Percentiles rank a stretch among this genome's conserved stretches.
phyloP scores from a whole-genome alignment of 768 basidiomycete species.

The Tricholoma matsutake region DNA sequence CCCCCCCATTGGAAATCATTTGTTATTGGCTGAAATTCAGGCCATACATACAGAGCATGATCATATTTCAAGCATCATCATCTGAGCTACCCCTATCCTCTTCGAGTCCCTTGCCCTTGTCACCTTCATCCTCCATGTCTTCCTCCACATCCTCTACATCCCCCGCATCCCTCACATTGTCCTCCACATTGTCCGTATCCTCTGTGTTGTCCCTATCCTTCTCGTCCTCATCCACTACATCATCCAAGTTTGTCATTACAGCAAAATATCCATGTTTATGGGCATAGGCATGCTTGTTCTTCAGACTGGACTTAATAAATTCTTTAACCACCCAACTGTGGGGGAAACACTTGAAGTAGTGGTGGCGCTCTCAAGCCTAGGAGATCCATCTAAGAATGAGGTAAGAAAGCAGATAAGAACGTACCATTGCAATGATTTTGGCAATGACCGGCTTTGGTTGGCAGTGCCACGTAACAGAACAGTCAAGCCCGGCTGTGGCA shows the following conservation, averaged over 20 bases:
- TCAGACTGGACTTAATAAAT: constrained; percentile 1
- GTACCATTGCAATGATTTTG: constrained; percentile 3
- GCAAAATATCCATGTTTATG: background rate
- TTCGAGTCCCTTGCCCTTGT: background rate
- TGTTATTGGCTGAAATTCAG: background rate
- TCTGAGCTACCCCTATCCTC: background rate
- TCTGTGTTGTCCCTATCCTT: too few relatives aligned
- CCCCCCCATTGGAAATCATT: background rate
- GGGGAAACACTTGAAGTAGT: background rate
- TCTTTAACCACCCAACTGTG: background rate
- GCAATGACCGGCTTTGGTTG: background rate
- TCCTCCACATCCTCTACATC: background rate
- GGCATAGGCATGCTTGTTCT: constrained; percentile 1
- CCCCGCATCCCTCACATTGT: too few relatives aligned
- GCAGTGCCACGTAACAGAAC: background rate
- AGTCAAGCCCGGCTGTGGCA: background rate
- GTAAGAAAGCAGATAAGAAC: background rate
- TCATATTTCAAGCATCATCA: background rate
- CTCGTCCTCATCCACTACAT: background rate
- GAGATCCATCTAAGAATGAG: background rate
- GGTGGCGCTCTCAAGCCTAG: background rate
- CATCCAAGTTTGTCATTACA: background rate
- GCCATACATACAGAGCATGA: background rate
- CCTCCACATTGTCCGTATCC: too few relatives aligned
- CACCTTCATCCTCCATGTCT: background rate